Base-by-base conservation (phyloP, 2,329 filamentous ascomycete species). In the Beauveria bassiana region DNA sequence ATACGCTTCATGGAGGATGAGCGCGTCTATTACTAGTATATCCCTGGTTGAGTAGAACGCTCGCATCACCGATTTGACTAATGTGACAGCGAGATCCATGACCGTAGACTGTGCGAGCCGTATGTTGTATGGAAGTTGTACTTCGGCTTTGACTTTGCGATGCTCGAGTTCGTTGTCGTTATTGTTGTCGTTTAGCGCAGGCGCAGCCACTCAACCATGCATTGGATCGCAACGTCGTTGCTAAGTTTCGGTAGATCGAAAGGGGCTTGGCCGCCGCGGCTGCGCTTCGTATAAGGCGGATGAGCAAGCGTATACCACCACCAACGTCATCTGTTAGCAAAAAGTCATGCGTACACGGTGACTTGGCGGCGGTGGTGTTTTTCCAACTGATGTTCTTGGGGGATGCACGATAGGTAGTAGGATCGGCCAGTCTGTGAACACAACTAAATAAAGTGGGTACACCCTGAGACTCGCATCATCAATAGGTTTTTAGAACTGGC, bases 31-130 rank as follows among this genome's bases (percentile, higher is more conserved):
- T 52, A 96, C 86, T 52, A 96, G 82, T 64, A 95, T 87, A 70
- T 95, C 88, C 69, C 91, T 89, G 42, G 89, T 91, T 66, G 90
- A 84, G 75, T 95, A 96, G 78, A 96, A 96, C 61, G 90, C 87
- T 72, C 92, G 89, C 70, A 87, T 88, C 45, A 92, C 90, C 59
- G 88, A 95, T 74, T 93, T 90, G 70, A 98, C 86, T 66, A 98
- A 86, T 46, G 88, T 87, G 73, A 92, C 79, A n/a, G 81, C 80
- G 63, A 83, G 73, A 72, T 83, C 81, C 79, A 83, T 81, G 58
- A 52, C 65, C 67, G 28, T 46, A 50, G 56, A 26, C 8, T 38
- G 3, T 47, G 42, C 47, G 28, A 12, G 6, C 3, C 22, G 22
- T 43, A 43, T 5, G 28, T 9, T 28, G 18, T 28, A 3, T 20